Base-by-base conservation (phyloP, 2,329 filamentous ascomycete genomes). In the Pyrenophora tritici-repentis region DNA sequence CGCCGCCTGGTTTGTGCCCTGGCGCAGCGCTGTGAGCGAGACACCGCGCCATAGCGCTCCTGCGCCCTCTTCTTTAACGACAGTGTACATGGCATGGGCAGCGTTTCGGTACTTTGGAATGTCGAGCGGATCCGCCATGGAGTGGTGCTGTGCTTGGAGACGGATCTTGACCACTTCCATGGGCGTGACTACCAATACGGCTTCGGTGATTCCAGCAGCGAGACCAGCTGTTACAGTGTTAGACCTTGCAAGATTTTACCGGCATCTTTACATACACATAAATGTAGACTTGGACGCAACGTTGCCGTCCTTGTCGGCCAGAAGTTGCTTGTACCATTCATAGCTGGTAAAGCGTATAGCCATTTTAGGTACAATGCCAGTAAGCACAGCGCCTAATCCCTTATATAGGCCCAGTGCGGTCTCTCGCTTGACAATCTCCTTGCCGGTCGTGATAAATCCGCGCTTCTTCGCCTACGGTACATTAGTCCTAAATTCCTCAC, bases 101-200 rank as follows among this genome's bases (percentile, higher is more conserved):
- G 93, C 93, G 76, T 96, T 97, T 73, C 93, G 90, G 81, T 97
- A 97, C 79, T 97, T 97, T 59, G 94, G 94, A 7, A 97, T 76
- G 73, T 97, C 94, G 62, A 97, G 86, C 5, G 94, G 94, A 73
- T 99, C 94, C 41, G 94, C 91, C 87, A 99, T 94, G 73, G 86
- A 91, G 84, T 99, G 94, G 79, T 97, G 90, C 78, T 99, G 94
- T 4, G 93, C 93, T 81, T 99, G 94, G 63, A 99, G 84, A 41
- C 94, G 89, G 73, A 99, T 99, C 84, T 99, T 99, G 77, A 99
- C 86, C 56, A 99, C 94, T 79, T 99, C 94, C 94, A 99, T 99
- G 5, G 94, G 94, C 24, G 92, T 97, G 49, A 99, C 94, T 43
- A 99, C 90, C 41, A 90, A 88, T 37, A 99, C 93, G 59, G 94